A percentile compares a stretch with the other conserved stretches of the same genome.
Evolutionary conservation across 1,284 basidiomycete species (phyloP).

Genomic region (Apiotrichum brassicae): DNA sequence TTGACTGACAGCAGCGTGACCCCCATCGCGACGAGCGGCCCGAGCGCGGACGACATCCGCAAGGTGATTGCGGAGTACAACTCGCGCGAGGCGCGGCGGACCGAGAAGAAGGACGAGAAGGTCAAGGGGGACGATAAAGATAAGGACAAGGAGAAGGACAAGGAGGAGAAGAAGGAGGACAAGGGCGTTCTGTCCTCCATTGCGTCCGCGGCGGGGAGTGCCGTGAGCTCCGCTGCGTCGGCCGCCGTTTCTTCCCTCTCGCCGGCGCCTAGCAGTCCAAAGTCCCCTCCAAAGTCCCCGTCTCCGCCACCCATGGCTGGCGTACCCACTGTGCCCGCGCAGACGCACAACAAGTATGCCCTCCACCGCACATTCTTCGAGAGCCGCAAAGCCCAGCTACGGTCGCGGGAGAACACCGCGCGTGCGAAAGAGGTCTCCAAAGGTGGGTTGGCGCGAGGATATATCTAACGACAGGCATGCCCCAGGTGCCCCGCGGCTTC

Average conservation of each 20-base stretch:
- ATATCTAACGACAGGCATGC: slow-evolving; percentile 13
- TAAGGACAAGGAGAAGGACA: slow-evolving; percentile 19
- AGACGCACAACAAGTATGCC: slow-evolving; percentile 41
- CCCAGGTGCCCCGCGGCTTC: slow-evolving; percentile 25
- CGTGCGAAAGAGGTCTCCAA: slow-evolving; percentile 43
- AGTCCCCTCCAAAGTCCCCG: background rate
- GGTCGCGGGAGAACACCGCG: slow-evolving; percentile 31
- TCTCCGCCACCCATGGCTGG: slow-evolving; percentile 8
- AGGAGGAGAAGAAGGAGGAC: slow-evolving; percentile 3
- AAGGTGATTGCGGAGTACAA: slow-evolving; percentile 44
- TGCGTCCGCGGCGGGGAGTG: background rate
- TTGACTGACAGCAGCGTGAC: slow-evolving; percentile 31
- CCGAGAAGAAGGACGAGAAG: slow-evolving; percentile 12
- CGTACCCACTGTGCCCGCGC: slow-evolving; percentile 15
- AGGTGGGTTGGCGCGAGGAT: slow-evolving; percentile 23
- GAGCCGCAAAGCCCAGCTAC: slow-evolving; percentile 36
- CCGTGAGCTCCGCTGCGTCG: background rate
- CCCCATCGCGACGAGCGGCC: slow-evolving; percentile 28
- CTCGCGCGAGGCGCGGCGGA: slow-evolving; percentile 31
- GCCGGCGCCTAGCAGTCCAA: slow-evolving; percentile 5
- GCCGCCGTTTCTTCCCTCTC: background rate
- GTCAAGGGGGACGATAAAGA: slow-evolving; percentile 12
- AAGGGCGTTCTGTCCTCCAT: slow-evolving; percentile 2
- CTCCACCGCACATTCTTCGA: slow-evolving; percentile 44
- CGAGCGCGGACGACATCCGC: slow-evolving; percentile 42